A percentile compares a stretch with the other conserved stretches of the same genome.
Evolutionary conservation across 768 basidiomycete species (phyloP).

Genomic region (Pisolithus sp.): DNA sequence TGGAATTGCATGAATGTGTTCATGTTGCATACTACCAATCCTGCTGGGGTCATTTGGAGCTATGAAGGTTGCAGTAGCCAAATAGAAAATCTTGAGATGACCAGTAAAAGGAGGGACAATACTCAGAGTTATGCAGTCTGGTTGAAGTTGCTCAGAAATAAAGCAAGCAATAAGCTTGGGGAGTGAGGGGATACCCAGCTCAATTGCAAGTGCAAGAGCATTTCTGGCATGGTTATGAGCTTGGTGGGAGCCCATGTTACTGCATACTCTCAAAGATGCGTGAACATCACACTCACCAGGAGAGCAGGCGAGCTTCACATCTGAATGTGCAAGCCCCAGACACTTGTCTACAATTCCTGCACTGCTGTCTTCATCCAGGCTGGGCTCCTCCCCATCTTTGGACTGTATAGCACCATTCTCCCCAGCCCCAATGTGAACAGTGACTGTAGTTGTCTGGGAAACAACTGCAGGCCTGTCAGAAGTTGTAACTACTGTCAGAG

Average conservation of each 20-base stretch:
- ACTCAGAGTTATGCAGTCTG: no score
- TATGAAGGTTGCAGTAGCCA: not conserved
- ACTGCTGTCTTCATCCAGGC: not conserved
- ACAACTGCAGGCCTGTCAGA: no score
- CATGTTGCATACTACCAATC: constrained; percentile 18
- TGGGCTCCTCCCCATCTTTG: not conserved
- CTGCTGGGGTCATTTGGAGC: constrained; percentile 2
- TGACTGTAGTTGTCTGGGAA: not conserved
- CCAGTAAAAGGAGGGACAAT: not conserved
- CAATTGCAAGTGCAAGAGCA: not conserved
- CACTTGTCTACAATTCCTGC: not conserved
- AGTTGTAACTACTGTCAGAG: no score
- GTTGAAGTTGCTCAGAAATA: not conserved
- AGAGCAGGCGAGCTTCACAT: not conserved
- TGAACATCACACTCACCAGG: not conserved
- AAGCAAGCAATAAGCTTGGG: not conserved
- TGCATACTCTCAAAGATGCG: not conserved
- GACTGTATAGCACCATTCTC: no score
- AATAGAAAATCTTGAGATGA: not conserved
- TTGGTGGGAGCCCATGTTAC: not conserved
- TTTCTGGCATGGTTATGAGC: no score
- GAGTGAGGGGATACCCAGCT: not conserved
- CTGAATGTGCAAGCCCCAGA: not conserved
- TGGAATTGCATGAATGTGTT: constrained; percentile 24
- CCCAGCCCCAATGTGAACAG: no score